phyloP scores from a whole-genome alignment of 345 rosid species.

The Eucalyptus leucophloia region DNA sequence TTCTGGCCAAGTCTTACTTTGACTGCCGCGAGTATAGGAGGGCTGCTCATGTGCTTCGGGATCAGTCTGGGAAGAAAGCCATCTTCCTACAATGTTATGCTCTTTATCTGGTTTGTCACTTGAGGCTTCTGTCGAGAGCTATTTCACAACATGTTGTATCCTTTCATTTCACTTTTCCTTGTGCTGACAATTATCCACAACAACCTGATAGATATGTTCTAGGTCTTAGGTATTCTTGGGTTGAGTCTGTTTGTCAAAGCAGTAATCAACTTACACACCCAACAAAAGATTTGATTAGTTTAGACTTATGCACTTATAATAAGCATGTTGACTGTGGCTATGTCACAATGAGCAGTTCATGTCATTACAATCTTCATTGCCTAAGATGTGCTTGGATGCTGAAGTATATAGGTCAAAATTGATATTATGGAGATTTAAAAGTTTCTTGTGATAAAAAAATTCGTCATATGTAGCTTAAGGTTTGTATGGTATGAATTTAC shows the following conservation, averaged over 20 bases:
- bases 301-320: background rate
- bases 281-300: background rate
- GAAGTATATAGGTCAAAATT: background rate
- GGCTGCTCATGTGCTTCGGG: conserved; percentile 77
- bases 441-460: background rate
- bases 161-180: background rate
- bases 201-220: background rate
- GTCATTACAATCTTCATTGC: background rate
- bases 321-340: background rate
- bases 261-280: background rate
- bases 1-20: conserved; percentile 86
- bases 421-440: background rate
- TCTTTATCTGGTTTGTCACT: conserved; percentile 65
- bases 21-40: conserved; percentile 84
- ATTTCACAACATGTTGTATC: background rate
- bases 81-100: conserved; percentile 84
- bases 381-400: background rate
- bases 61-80: conserved; percentile 71
- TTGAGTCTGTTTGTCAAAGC: background rate
- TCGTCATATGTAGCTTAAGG: background rate
- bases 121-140: background rate
- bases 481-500: background rate
- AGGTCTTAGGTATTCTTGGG: background rate
- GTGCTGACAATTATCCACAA: background rate
- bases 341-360: background rate